phyloP scores from a whole-genome alignment of 805 yeast genomes.

The Suhomyces xylopsoci region DNA sequence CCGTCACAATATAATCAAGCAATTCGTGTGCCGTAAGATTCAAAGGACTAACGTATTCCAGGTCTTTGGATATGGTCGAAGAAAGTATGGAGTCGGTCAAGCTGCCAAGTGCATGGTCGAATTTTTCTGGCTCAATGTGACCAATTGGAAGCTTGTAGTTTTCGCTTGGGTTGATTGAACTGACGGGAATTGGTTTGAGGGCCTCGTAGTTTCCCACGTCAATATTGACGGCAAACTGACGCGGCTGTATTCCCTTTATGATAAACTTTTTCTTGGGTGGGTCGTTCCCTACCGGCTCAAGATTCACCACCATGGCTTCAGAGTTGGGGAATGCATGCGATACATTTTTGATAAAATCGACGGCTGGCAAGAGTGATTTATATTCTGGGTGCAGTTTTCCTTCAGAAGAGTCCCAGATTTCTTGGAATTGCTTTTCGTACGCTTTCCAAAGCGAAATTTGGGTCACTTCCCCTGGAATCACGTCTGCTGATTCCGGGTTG shows the following conservation, averaged over 20 bases:
- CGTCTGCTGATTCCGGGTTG: conserved; percentile 15
- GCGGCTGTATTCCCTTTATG: conserved; percentile 91
- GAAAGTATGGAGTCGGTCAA: conserved; percentile 22
- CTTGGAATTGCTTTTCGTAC: conserved; percentile 82
- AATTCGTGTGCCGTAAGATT: conserved; percentile 33
- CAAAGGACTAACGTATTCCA: conserved; percentile 20
- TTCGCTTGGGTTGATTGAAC: conserved; percentile 12
- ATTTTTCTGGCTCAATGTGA: conserved; percentile 32
- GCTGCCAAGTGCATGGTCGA: conserved; percentile 24
- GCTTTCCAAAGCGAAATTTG: conserved; percentile 96
- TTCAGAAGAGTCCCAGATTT: conserved; percentile 51
- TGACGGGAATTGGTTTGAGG: conserved; percentile 19
- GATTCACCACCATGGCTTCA: conserved; percentile 85
- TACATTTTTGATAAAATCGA: conserved; percentile 93
- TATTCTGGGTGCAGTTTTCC: conserved; percentile 19
- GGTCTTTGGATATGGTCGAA: conserved; percentile 15
- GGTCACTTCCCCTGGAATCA: conserved; percentile 71
- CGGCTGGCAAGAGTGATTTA: conserved; percentile 74
- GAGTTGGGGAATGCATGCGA: conserved; percentile 84
- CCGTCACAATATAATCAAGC: conserved; percentile 28
- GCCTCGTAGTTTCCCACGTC: conserved; percentile 46
- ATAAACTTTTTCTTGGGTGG: conserved; percentile 73
- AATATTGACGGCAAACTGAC: conserved; percentile 53
- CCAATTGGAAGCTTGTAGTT: conserved; percentile 30
- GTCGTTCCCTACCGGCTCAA: conserved; percentile 39